phyloP scores from a whole-genome alignment of 2,329 filamentous ascomycete genomes.

The Aspergillus latus region DNA sequence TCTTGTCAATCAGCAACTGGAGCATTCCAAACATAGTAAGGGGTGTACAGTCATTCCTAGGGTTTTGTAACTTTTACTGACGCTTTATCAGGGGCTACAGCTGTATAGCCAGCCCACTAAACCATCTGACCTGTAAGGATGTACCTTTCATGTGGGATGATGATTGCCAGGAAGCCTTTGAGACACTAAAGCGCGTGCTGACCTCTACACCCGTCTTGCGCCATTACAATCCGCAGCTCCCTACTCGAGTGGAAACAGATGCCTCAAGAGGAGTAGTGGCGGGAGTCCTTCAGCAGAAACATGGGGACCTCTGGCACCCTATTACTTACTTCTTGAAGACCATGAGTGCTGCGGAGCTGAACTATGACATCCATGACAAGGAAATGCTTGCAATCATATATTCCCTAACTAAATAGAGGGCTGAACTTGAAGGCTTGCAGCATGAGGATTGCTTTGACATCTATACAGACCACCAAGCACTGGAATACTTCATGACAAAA shows the following conservation, averaged over 20 bases:
- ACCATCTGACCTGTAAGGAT: not conserved
- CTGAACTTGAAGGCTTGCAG: constrained; percentile 18
- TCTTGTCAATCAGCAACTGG: too few relatives aligned
- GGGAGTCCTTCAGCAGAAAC: too few relatives aligned
- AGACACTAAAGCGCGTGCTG: too few relatives aligned
- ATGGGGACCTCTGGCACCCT: not conserved
- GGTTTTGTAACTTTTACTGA: constrained; percentile 1
- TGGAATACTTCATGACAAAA: constrained; percentile 30
- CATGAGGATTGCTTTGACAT: constrained; percentile 18
- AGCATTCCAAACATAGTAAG: too few relatives aligned
- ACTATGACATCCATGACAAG: constrained; percentile 34
- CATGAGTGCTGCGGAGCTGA: constrained; percentile 18
- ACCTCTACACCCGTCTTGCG: too few relatives aligned
- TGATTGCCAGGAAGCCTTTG: too few relatives aligned
- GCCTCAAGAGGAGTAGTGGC: too few relatives aligned
- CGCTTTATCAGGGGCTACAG: not conserved
- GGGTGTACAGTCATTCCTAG: too few relatives aligned
- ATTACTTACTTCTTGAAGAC: constrained; percentile 28
- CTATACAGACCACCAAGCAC: constrained; percentile 28
- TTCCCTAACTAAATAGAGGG: constrained; percentile 24
- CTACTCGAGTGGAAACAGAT: too few relatives aligned
- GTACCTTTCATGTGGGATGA: too few relatives aligned
- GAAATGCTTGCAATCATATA: constrained; percentile 31
- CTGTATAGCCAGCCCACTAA: not conserved
- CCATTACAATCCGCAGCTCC: too few relatives aligned